Conservation (phyloP, 805 yeast genomes). For the Schizosaccharomyces japonicus region DNA sequence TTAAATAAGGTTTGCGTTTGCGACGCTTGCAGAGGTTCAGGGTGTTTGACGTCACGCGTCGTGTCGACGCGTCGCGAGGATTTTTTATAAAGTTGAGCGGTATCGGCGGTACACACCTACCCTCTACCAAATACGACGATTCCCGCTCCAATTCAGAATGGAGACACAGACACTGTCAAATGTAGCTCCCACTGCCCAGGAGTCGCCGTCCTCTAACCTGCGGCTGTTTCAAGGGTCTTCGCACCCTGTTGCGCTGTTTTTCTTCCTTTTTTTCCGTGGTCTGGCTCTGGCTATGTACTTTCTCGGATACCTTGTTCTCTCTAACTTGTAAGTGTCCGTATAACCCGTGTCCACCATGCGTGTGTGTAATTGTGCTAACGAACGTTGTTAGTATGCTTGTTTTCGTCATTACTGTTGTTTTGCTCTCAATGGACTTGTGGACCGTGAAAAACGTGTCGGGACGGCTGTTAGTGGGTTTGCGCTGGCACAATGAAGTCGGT, state of each 20-base stretch:
- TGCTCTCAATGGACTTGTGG: slow-evolving; percentile 82
- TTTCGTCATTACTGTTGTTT: slow-evolving; percentile 52
- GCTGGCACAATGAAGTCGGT: slow-evolving; percentile 86
- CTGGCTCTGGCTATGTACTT: slow-evolving; percentile 41
- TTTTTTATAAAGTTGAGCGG: no score
- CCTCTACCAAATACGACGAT: no score
- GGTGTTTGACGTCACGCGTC: no score
- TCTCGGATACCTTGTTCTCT: slow-evolving; percentile 46
- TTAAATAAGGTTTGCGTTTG: no score
- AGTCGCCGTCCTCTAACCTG: no score
- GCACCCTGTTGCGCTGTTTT: slow-evolving; percentile 57
- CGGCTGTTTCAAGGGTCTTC: slow-evolving; percentile 25
- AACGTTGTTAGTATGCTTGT: slow-evolving; percentile 38
- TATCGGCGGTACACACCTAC: no score
- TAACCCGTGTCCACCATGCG: no score
- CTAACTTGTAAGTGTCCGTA: slow-evolving; percentile 23
- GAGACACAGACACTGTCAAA: no score
- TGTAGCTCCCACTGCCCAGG: no score
- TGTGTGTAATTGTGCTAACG: background rate
- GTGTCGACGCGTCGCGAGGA: no score
- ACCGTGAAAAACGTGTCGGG: slow-evolving; percentile 80
- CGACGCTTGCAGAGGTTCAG: no score
- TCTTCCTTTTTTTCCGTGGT: slow-evolving; percentile 23
- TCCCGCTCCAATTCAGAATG: no score
- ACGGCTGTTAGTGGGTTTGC: slow-evolving; percentile 60